Evolutionary conservation across 441 rosid genomes (phyloP), one percentile per base, ranked within the genome.

Genomic region (Gossypium trilobum): DNA sequence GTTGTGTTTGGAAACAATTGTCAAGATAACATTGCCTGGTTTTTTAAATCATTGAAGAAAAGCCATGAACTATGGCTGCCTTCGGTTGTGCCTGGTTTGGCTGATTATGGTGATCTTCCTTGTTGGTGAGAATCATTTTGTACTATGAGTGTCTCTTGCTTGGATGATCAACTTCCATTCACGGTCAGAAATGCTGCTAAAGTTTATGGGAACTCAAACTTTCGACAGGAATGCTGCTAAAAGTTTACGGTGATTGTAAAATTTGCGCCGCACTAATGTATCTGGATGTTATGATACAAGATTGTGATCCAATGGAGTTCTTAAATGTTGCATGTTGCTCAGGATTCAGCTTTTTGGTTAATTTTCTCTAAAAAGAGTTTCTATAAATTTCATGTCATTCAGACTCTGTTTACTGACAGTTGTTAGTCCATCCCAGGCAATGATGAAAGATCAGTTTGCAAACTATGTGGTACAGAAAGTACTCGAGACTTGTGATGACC

Each of bases 371-470:
- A 42, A 50, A 27, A 16, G 11, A 29, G 17, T 29, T 31, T 22
- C 23, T 36, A 6, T 29, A 39, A 33, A 19, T 70, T 22, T 36
- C 20, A 6, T 71, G 17, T 17, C 33, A 58, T 56, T 60, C 11
- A 8, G 44, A 39, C 11, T 39, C 44, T 39, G 44, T 44, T 31
- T 44, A 17, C 23, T 70, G 2, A 50, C 66, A 3, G n/a, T 25
- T 33, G 11, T 63, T 36, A 0, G 44, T 50, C 44, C 59, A 48
- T 27, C 44, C 16, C 80, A 95, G 99, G 98, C 98, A 22, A 95
- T 95, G 99, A 92, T 95, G 99, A 95, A 95, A 83, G 99, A 95
- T 81, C 99, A 89, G 83, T 95, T 89, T 85, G 99, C 95, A 16
- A 95, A 95, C 81, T 95, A 95, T 42, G 99, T 95, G 2, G 99